Percentiles rank a stretch among this genome's conserved stretches.
These are phyloP conservation scores for Phytophthora melonis DNA, from an alignment of 352 stramenopile species.

Conservation along the genomic window DNA sequence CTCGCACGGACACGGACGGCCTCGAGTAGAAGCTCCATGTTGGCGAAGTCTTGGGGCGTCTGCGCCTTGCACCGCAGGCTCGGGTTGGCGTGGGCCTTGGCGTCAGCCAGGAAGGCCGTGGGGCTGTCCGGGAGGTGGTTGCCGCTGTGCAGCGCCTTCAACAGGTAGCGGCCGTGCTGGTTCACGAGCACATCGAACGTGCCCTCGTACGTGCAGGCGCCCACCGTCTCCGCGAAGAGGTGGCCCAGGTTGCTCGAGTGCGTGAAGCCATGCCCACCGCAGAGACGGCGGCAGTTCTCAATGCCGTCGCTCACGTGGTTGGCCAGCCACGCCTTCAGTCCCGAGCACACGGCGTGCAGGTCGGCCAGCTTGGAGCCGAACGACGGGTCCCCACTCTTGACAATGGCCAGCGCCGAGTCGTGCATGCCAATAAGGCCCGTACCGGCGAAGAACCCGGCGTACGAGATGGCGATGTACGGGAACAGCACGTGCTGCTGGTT, in stretches of 20 bases:
- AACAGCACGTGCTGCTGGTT: constrained; percentile 65
- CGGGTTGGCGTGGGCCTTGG: constrained; percentile 41
- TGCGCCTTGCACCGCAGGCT: constrained; percentile 44
- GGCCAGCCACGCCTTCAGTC: constrained; percentile 34
- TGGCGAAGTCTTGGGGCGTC: constrained; percentile 41
- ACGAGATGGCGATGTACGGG: constrained; percentile 54
- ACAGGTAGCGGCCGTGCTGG: constrained; percentile 64
- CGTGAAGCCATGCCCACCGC: constrained; percentile 30
- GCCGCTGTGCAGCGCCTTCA: constrained; percentile 50
- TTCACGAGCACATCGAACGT: constrained; percentile 77
- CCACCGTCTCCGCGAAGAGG: constrained; percentile 50
- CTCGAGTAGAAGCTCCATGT: constrained; percentile 46
- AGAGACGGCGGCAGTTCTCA: constrained; percentile 33
- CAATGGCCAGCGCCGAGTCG: constrained; percentile 24
- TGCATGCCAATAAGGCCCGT: constrained; percentile 24
- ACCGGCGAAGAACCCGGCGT: constrained; percentile 39
- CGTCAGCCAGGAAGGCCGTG: constrained; percentile 42
- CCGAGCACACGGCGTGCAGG: constrained; percentile 30
- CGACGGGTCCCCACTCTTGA: constrained; percentile 32
- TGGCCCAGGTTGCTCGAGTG: constrained; percentile 31
- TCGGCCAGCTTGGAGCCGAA: constrained; percentile 26
- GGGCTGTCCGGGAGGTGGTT: constrained; percentile 18
- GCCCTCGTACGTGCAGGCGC: constrained; percentile 66
- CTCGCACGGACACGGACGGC: constrained; percentile 50
- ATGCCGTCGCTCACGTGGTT: constrained; percentile 38